These are phyloP conservation scores for Aspergillus fumigatus DNA, from an alignment of 2,329 filamentous ascomycete species.

Conservation along the genomic window DNA sequence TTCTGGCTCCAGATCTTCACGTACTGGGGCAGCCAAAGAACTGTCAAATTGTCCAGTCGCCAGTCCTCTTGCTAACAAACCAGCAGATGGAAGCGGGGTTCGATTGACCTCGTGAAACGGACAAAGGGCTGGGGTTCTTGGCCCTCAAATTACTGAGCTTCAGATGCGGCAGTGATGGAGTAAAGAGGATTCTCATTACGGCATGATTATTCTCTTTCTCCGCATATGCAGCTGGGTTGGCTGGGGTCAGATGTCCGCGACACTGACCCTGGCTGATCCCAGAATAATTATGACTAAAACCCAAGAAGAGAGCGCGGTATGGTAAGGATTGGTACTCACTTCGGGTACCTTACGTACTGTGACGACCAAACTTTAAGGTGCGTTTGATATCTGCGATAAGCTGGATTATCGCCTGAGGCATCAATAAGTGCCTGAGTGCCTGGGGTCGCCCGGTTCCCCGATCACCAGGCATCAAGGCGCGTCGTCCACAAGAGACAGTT, in stretches of 20 bases:
- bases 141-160: conserved; percentile 8
- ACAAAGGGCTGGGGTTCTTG: conserved; percentile 9
- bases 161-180: conserved; percentile 9
- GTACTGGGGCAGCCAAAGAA: conserved; percentile 6
- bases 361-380: background rate
- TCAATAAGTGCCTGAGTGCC: background rate
- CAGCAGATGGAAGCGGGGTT: conserved; percentile 12
- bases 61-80: background rate
- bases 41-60: background rate
- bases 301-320: background rate
- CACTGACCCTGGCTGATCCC: background rate
- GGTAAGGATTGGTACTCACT: background rate
- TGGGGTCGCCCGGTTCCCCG: background rate
- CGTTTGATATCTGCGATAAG: no score
- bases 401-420: conserved; percentile 3
- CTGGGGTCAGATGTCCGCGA: background rate
- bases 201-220: conserved; percentile 14
- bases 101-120: conserved; percentile 6
- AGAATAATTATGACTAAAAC: background rate
- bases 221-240: conserved; percentile 3
- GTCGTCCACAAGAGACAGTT: conserved; percentile 8
- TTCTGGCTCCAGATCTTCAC: conserved; percentile 7
- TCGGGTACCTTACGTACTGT: background rate
- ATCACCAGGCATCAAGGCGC: conserved; percentile 18
- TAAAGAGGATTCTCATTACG: conserved; percentile 18